Evolutionary conservation across 495 filamentous ascomycete species (phyloP).

Genomic region (Penicillium simplicissimum): DNA sequence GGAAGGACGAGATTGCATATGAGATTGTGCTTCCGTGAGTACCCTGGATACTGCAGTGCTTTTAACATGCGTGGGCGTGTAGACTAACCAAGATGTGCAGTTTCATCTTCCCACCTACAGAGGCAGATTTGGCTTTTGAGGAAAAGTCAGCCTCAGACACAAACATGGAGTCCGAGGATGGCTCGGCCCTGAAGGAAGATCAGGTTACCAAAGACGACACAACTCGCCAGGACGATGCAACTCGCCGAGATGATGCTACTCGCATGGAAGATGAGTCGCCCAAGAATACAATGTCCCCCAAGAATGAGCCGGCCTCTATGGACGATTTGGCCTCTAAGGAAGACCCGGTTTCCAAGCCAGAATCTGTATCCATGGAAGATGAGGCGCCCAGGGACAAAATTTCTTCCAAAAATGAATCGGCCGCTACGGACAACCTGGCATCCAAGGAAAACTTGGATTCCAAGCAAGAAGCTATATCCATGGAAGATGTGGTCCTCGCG

Average conservation of each 20-base stretch:
- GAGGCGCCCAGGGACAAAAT: background rate
- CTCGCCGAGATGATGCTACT: background rate
- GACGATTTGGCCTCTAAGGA: background rate
- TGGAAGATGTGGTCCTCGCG: background rate
- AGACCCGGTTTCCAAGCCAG: background rate
- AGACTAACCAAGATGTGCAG: conserved; percentile 3
- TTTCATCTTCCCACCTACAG: conserved; percentile 16
- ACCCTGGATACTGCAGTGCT: background rate
- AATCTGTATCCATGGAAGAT: background rate
- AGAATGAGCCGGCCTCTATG: background rate
- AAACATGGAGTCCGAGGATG: background rate
- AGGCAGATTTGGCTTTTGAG: background rate
- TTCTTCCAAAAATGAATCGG: background rate
- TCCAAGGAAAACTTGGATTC: background rate
- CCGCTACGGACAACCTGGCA: background rate
- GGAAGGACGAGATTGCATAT: conserved; percentile 76
- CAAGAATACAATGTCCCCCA: background rate
- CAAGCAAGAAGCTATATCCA: background rate
- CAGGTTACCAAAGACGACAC: background rate
- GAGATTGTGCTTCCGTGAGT: conserved; percentile 70
- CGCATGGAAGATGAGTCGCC: background rate
- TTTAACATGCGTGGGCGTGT: background rate
- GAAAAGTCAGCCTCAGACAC: background rate
- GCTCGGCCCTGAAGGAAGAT: background rate
- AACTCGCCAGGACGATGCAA: background rate